Percentiles rank a stretch among this genome's conserved stretches.
Evolutionary conservation across 176 grass and related monocot genomes (phyloP).

Genomic region (Musa schizocarpa): DNA sequence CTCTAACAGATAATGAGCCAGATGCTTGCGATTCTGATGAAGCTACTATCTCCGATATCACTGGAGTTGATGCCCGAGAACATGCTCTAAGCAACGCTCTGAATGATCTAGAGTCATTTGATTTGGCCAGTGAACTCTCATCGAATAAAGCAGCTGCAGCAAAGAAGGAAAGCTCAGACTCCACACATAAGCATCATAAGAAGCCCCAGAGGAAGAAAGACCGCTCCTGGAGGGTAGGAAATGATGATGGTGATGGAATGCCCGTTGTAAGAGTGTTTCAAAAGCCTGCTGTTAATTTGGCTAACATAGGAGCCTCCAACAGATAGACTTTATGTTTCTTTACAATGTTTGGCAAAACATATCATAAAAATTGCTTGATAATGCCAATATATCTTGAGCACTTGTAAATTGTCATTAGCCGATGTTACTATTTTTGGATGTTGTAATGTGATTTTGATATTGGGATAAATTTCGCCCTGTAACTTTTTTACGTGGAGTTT

Average conservation of each 20-base stretch:
- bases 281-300: slow-evolving; percentile 27
- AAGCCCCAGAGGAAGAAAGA: slow-evolving; percentile 72
- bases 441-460: no score
- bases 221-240: slow-evolving; percentile 53
- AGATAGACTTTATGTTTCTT: neutral
- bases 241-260: slow-evolving; percentile 40
- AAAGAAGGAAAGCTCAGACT: slow-evolving; percentile 32
- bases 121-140: slow-evolving; percentile 19
- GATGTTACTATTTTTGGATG: no score
- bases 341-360: neutral
- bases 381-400: neutral
- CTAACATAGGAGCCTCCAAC: slow-evolving; percentile 1
- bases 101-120: slow-evolving; percentile 50
- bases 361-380: neutral
- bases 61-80: neutral
- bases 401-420: no score
- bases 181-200: slow-evolving; percentile 40
- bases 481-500: no score
- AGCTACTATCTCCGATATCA: neutral
- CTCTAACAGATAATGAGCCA: slow-evolving; percentile 17
- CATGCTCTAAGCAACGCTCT: slow-evolving; percentile 32
- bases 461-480: no score
- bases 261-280: slow-evolving; percentile 37
- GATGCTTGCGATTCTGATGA: neutral
- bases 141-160: slow-evolving; percentile 12